Evolutionary conservation across 2,329 filamentous ascomycete species (phyloP).

Genomic region (Fonsecaea pedrosoi): DNA sequence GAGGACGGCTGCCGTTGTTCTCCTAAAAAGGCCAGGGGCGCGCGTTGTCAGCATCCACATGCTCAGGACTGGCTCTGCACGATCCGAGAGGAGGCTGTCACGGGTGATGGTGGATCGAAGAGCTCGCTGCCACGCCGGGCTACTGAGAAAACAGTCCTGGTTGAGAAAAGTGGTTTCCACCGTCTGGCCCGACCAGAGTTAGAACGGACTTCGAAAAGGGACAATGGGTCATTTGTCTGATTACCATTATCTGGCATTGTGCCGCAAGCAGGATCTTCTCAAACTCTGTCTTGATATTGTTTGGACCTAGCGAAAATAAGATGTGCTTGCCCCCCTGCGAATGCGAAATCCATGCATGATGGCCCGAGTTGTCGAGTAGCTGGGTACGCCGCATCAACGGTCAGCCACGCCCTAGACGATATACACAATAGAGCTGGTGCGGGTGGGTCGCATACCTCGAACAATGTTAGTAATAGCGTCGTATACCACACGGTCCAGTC

Average conservation of each 20-base stretch:
- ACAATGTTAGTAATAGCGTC: constrained; percentile 22
- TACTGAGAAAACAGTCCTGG: constrained; percentile 26
- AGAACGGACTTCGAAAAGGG: not conserved
- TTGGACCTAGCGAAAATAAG: constrained; percentile 20
- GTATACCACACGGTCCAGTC: constrained; percentile 31
- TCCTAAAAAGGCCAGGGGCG: constrained; percentile 22
- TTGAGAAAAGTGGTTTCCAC: constrained; percentile 27
- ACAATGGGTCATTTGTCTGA: not conserved
- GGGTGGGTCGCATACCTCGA: constrained; percentile 13
- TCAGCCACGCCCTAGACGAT: constrained; percentile 8
- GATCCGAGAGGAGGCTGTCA: constrained; percentile 11
- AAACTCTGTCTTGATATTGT: constrained; percentile 23
- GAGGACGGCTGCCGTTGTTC: constrained; percentile 18
- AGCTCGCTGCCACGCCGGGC: constrained; percentile 23
- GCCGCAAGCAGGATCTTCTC: constrained; percentile 25
- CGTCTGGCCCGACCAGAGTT: constrained; percentile 3
- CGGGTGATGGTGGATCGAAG: constrained; percentile 14
- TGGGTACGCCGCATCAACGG: not conserved
- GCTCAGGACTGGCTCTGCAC: constrained; percentile 22
- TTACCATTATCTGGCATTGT: constrained; percentile 25
- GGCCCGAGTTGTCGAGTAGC: constrained; percentile 24
- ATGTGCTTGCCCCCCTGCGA: constrained; percentile 23
- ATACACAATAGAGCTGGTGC: not conserved
- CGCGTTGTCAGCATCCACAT: constrained; percentile 25
- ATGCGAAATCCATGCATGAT: constrained; percentile 25